A percentile compares a stretch with the other conserved stretches of the same genome.
Evolutionary conservation across 2,329 filamentous ascomycete species (phyloP).

Genomic region (Dothideomycetes sp.): DNA sequence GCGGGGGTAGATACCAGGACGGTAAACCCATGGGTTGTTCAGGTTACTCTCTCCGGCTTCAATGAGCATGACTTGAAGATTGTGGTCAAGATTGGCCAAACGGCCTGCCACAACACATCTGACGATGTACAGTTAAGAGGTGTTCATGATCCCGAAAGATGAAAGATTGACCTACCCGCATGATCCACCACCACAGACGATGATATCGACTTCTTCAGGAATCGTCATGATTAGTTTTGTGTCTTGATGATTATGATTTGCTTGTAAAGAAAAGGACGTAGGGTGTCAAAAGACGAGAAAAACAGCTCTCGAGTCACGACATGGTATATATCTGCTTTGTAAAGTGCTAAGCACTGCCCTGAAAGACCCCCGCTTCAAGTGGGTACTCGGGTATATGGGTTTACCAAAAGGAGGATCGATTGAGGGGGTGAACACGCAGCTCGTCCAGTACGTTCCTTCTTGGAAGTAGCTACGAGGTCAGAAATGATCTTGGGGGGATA

Average conservation of each 20-base stretch:
- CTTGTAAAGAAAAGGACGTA: too few species aligned
- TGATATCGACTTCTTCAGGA: conserved; percentile 73
- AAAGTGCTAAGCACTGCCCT: too few species aligned
- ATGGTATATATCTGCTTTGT: too few species aligned
- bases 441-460: too few species aligned
- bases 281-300: too few species aligned
- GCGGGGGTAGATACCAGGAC: conserved; percentile 65
- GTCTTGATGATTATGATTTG: too few species aligned
- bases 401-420: too few species aligned
- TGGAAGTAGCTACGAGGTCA: too few species aligned
- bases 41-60: conserved; percentile 64
- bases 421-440: too few species aligned
- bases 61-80: conserved; percentile 60
- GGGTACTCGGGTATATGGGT: background rate
- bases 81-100: conserved; percentile 67
- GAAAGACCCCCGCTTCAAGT: background rate
- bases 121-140: conserved; percentile 21
- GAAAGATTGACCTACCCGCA: conserved; percentile 41
- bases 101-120: conserved; percentile 43
- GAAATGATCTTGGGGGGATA: too few species aligned
- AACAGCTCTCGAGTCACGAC: too few species aligned
- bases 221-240: conserved; percentile 45
- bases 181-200: conserved; percentile 67
- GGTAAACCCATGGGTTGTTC: conserved; percentile 70
- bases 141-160: background rate